These are phyloP conservation scores for Dryadomyces sulphureus DNA, from an alignment of 2,329 filamentous ascomycete genomes.

Conservation along the genomic window DNA sequence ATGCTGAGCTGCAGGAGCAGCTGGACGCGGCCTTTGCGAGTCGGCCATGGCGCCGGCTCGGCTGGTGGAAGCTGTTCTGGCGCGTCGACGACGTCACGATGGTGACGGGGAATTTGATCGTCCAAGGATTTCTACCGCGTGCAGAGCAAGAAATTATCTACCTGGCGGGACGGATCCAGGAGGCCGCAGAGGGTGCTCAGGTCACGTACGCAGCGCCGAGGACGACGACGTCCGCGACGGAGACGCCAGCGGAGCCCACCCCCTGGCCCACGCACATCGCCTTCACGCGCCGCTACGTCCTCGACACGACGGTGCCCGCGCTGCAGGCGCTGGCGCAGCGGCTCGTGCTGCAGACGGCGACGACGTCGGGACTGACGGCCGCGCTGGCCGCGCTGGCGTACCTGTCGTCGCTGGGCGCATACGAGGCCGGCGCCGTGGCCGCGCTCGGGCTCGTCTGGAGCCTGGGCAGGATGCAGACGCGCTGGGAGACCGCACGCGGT, in stretches of 20 bases:
- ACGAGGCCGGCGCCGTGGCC: constrained; percentile 47
- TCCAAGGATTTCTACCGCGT: constrained; percentile 58
- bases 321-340: constrained; percentile 60
- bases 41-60: constrained; percentile 62
- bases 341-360: constrained; percentile 60
- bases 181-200: constrained; percentile 12
- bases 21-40: constrained; percentile 65
- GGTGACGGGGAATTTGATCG: constrained; percentile 66
- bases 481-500: constrained; percentile 43
- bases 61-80: constrained; percentile 96
- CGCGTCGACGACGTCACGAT: constrained; percentile 81
- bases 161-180: constrained; percentile 49
- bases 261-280: constrained; percentile 65
- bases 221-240: background rate
- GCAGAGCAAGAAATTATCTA: constrained; percentile 75
- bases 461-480: constrained; percentile 42
- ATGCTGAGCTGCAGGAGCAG: constrained; percentile 68
- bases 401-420: constrained; percentile 37
- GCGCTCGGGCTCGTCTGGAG: constrained; percentile 47
- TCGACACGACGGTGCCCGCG: constrained; percentile 51
- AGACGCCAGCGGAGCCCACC: background rate
- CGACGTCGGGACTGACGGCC: constrained; percentile 50
- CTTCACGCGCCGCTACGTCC: constrained; percentile 50
- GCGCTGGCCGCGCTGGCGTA: constrained; percentile 42
- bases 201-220: constrained; percentile 13